A percentile compares a stretch with the other conserved stretches of the same genome.
These are phyloP conservation scores for Colletotrichum horii DNA, from an alignment of 2,329 filamentous ascomycete genomes.

Conservation along the genomic window DNA sequence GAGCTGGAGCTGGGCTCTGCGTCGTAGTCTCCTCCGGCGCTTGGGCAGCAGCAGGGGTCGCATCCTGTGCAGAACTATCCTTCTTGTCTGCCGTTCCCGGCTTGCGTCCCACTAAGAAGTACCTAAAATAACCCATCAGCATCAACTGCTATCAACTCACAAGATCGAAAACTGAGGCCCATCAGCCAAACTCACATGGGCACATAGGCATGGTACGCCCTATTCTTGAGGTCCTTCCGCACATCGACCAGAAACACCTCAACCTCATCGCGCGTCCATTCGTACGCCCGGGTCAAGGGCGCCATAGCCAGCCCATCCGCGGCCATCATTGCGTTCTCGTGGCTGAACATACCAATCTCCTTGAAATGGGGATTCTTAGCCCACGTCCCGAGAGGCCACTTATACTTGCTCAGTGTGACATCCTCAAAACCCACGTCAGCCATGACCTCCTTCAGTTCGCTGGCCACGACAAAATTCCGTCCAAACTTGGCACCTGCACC, in stretches of 20 bases:
- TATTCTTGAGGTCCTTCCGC: conserved; percentile 36
- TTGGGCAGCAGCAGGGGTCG: not conserved
- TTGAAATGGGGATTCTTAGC: not conserved
- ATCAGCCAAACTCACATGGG: conserved; percentile 34
- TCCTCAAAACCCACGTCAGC: conserved; percentile 27
- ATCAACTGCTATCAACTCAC: not conserved
- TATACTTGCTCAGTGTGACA: conserved; percentile 13
- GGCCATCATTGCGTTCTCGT: conserved; percentile 35
- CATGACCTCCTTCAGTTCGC: conserved; percentile 30
- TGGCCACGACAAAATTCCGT: conserved; percentile 27
- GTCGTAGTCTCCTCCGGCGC: not conserved
- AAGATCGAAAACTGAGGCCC: not conserved
- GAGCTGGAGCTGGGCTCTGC: no score
- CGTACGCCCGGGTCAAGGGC: conserved; percentile 36
- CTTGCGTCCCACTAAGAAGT: no score
- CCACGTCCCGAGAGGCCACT: conserved; percentile 23
- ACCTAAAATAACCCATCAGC: no score
- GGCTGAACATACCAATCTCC: conserved; percentile 25
- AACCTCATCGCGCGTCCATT: conserved; percentile 37
- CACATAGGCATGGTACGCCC: conserved; percentile 39
- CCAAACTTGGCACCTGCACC: conserved; percentile 12
- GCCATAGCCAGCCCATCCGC: conserved; percentile 39
- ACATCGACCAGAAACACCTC: conserved; percentile 40
- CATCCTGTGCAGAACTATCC: no score
- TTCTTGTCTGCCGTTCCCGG: no score